Conservation (phyloP, 441 rosid species). For the Adansonia rubrostipa region DNA sequence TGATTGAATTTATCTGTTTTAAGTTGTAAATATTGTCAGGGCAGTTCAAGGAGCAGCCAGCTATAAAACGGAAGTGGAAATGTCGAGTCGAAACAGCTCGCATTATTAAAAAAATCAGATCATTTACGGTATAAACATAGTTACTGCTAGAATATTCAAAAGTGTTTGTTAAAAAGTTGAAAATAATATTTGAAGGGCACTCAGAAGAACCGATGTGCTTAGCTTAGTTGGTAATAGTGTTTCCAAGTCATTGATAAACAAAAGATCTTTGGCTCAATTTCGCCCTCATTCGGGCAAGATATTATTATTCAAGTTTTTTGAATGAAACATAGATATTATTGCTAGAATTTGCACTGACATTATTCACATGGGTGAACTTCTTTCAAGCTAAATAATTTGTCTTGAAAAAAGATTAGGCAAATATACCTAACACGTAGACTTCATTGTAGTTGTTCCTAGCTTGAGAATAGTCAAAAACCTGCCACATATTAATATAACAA, state of each 20-base stretch:
- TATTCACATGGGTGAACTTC: neutral
- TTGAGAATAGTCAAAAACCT: slow-evolving; percentile 18
- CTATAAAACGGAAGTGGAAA: neutral
- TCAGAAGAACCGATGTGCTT: neutral
- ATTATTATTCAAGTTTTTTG: neutral
- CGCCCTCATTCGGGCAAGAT: neutral
- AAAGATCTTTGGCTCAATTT: neutral
- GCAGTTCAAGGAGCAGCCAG: neutral
- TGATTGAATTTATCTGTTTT: neutral
- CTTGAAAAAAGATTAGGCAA: neutral
- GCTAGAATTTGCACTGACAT: neutral
- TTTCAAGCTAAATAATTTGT: neutral
- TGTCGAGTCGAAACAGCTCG: neutral
- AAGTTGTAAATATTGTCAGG: slow-evolving; percentile 8
- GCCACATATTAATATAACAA: neutral
- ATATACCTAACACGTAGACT: neutral
- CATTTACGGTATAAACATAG: neutral
- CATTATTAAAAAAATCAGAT: neutral
- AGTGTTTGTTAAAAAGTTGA: neutral
- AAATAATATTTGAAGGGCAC: neutral
- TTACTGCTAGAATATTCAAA: neutral
- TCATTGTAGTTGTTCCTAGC: neutral
- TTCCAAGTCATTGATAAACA: neutral
- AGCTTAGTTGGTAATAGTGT: neutral
- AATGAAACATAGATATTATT: neutral